Base-by-base conservation (phyloP, 2,329 filamentous ascomycete species). In the Epicoccum sorghinum region DNA sequence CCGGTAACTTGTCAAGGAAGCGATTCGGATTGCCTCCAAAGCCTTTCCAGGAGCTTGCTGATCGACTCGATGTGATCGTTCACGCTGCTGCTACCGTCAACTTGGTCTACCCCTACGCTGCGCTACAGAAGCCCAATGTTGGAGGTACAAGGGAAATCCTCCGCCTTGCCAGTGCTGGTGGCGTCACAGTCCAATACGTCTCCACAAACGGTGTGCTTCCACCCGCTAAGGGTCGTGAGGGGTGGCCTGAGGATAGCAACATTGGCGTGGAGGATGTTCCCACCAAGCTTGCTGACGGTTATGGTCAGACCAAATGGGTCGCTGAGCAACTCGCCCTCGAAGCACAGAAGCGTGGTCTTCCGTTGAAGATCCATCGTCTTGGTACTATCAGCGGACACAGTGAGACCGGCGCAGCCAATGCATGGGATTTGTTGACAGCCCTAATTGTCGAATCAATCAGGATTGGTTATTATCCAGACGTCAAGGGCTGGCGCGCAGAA, bases 301-400 rank as follows among this genome's bases (percentile, higher is more conserved):
- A 92, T 59, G 88, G 89, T 0, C 89, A 91, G 73, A 90, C 89
- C 0, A 92, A 92, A 69, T 92, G 89, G 89, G 89, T 90, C 27
- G 89, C 89, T 3, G 89, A 92, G 70, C 86, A 89, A 70, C 85
- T 92, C 3, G 86, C 90, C 7, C 79, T 85, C 9, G 87, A 91
- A 67, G 89, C 89, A 8, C 83, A 82, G 24, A 82, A 83, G 24
- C 84, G 89, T 33, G 89, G 89, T 8, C 77, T 92, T 29, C 88
- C 88, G 0, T 86, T 89, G 25, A 84, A 85, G 64, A 87, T 92
- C 35, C 86, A 89, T 62, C 86, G 89, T 6, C 86, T 87, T 0
- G 89, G 89, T 39, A 93, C 90, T 0, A 91, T 93, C 66, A 90
- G 87, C 62, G 90, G 90, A 0, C 89, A 93, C 74, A 91, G 89